A percentile compares a stretch with the other conserved stretches of the same genome.
These are phyloP conservation scores for Ceratocystis eucalypticola DNA, from an alignment of 2,329 filamentous ascomycete genomes.

Conservation along the genomic window DNA sequence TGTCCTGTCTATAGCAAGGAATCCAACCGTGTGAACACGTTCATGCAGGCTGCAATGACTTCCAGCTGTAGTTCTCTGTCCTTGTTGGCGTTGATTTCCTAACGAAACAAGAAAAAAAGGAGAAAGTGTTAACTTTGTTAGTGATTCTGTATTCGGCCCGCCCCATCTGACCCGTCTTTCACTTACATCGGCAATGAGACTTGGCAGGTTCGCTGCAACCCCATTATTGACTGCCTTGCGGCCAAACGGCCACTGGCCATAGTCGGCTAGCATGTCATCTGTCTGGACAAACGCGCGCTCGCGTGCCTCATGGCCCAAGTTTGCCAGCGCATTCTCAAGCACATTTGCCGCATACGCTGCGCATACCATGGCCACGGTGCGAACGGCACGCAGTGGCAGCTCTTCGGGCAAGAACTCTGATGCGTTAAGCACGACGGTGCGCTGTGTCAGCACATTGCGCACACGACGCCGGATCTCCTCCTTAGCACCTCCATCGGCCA, in stretches of 20 bases:
- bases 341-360: slow-evolving; percentile 97
- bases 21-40: slow-evolving; percentile 94
- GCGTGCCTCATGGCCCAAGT: slow-evolving; percentile 81
- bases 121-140: not conserved
- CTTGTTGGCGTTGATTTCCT: slow-evolving; percentile 72
- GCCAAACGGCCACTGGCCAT: slow-evolving; percentile 94
- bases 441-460: slow-evolving; percentile 80
- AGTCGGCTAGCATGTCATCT: slow-evolving; percentile 87
- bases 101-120: not conserved
- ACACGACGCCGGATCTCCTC: slow-evolving; percentile 92
- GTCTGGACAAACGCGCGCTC: slow-evolving; percentile 95
- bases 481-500: slow-evolving; percentile 91
- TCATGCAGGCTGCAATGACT: slow-evolving; percentile 90
- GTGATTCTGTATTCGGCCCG: not conserved
- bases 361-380: slow-evolving; percentile 92
- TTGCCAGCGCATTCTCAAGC: slow-evolving; percentile 90
- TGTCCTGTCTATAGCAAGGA: slow-evolving; percentile 58
- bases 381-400: slow-evolving; percentile 82
- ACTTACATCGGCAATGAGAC: slow-evolving; percentile 62
- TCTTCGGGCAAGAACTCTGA: slow-evolving; percentile 88
- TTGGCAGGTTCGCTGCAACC: slow-evolving; percentile 82
- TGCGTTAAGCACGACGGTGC: slow-evolving; percentile 77
- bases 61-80: slow-evolving; percentile 94
- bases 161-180: not conserved
- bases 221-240: slow-evolving; percentile 66